Conservation (phyloP, 208 protist genomes). For the Leishmania amazonensis region DNA sequence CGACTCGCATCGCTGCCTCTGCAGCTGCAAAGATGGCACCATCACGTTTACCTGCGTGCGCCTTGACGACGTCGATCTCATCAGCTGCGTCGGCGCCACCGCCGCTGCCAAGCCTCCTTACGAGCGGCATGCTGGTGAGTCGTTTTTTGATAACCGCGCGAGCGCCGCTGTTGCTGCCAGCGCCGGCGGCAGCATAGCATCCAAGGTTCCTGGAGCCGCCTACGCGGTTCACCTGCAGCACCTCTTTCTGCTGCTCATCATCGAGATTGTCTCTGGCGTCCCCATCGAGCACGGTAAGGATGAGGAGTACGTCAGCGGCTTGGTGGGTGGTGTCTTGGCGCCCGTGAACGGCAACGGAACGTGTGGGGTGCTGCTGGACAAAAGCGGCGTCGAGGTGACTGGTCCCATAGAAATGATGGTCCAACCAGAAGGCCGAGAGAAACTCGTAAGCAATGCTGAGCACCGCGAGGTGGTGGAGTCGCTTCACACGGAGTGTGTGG, state of each 20-base stretch:
- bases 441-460: conserved; percentile 39
- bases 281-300: conserved; percentile 61
- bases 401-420: conserved; percentile 68
- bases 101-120: background rate
- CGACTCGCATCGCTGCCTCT: background rate
- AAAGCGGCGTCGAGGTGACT: conserved; percentile 75
- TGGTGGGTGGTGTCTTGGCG: conserved; percentile 75
- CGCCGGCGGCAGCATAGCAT: conserved; percentile 49
- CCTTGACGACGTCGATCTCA: background rate
- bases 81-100: background rate
- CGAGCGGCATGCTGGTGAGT: conserved; percentile 38
- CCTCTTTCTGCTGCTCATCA: conserved; percentile 61
- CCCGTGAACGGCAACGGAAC: conserved; percentile 82
- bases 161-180: conserved; percentile 48
- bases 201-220: conserved; percentile 57
- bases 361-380: conserved; percentile 76
- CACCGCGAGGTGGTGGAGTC: conserved; percentile 71
- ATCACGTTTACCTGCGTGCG: background rate
- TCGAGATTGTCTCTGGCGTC: conserved; percentile 77
- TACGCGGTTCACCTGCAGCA: conserved; percentile 74
- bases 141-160: conserved; percentile 54
- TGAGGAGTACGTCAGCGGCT: conserved; percentile 27
- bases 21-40: background rate
- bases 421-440: conserved; percentile 53
- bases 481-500: conserved; percentile 68